phyloP scores from a whole-genome alignment of 352 stramenopile species.

The Phytophthora megakarya region DNA sequence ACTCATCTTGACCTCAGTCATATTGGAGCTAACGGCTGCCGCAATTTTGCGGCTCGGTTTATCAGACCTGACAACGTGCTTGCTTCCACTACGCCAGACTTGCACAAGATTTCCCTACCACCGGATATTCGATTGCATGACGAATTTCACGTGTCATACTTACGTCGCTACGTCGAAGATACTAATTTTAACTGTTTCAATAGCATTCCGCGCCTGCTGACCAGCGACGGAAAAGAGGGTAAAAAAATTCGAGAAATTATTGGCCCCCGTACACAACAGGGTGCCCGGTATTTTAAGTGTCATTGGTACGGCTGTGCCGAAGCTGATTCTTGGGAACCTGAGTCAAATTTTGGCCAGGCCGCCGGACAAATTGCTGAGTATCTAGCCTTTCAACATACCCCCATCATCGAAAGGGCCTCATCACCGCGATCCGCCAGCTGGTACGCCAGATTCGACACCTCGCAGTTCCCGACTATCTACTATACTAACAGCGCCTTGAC shows the following conservation, averaged over 20 bases:
- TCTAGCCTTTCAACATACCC: background rate
- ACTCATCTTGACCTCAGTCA: background rate
- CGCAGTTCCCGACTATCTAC: background rate
- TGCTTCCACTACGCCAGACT: background rate
- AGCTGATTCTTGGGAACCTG: background rate
- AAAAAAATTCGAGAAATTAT: background rate
- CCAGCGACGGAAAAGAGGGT: background rate
- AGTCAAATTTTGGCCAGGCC: background rate
- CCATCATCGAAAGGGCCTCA: background rate
- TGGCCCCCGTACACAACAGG: background rate
- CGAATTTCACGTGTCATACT: background rate
- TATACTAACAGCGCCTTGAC: background rate
- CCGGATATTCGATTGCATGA: background rate
- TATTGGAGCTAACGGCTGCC: background rate
- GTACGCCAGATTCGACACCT: background rate
- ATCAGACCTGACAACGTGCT: background rate
- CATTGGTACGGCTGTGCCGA: background rate
- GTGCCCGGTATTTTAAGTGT: background rate
- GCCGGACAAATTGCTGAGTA: background rate
- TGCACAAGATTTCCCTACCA: background rate
- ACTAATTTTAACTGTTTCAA: background rate
- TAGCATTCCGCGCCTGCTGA: background rate
- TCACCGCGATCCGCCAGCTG: background rate
- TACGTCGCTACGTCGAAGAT: background rate
- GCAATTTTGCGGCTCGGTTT: background rate